Base-by-base conservation (phyloP, 805 yeast species). In the Cyberlindnera euphorbiae region DNA sequence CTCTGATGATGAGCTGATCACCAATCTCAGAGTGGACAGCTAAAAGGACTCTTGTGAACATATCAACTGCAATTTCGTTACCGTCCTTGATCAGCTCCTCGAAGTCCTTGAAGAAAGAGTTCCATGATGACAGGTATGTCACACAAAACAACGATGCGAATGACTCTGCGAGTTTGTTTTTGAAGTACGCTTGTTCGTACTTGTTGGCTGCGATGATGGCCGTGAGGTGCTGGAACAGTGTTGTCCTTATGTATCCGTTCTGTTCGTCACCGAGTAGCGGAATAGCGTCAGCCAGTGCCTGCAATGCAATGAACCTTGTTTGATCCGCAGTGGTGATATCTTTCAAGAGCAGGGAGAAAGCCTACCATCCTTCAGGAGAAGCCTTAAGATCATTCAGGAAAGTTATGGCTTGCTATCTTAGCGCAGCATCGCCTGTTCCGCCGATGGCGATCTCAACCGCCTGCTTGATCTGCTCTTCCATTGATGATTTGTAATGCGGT, bases 1-100 rank as follows among this genome's bases (percentile, higher is more conserved):
- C 75, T 50, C 95, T 75, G 22, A 78, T 63, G 45, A 88, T 82
- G 47, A 89, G 72, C 55, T 84, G 93, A 58, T 93, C 98, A 23
- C 95, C 98, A 48, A 93, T 87, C 60, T 89, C 96, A 19, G 80
- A 79, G 58, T 93, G 97, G 42, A 93, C 77, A 21, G 82, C 75
- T 28, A 78, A 59, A 41, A 88, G 64, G 7, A 87, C 73, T 53
- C 96, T 73, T 26, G 82, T 60, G 58, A 82, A 88, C 58, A 84
- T 75, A 53, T 89, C 97, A 56, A 47, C 51, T 0, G 54, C 56
- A 10, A 53, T 37, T 24, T 49, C 54, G 25, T 66, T 49, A 25
- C 44, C 50, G 29, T 51, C 50, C n/a, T 41, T 50, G 14, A 55
- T 39, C 26, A 75, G 48, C 10, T 58, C 46, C 28, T 69, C 55